A percentile compares a stretch with the other conserved stretches of the same genome.
Conservation (phyloP, 2,329 filamentous ascomycete genomes). For the Aaosphaeria pasadenensis region DNA sequence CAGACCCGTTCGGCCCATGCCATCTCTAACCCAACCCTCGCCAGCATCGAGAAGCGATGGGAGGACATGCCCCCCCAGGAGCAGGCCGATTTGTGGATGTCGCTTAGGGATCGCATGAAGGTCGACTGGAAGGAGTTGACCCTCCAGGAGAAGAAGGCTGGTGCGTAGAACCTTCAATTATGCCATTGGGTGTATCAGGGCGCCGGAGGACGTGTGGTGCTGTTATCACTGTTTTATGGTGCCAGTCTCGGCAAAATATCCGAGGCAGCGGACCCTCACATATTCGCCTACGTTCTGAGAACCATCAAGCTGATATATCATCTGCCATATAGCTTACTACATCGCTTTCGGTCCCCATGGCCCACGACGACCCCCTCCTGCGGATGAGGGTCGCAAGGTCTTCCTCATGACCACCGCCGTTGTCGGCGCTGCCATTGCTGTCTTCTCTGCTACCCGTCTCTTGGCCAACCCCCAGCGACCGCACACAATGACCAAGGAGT, state of each 20-base stretch:
- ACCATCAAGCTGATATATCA: constrained; percentile 16
- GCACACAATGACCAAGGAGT: constrained; percentile 92
- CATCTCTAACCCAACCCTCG: constrained; percentile 95
- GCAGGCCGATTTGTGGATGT: constrained; percentile 99
- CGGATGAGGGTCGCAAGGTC: constrained; percentile 80
- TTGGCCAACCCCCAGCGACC: constrained; percentile 66
- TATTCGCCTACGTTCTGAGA: constrained; percentile 8
- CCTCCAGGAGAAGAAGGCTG: constrained; percentile 96
- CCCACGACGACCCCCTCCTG: constrained; percentile 76
- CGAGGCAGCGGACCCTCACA: neutral
- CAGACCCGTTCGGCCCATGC: constrained; percentile 72
- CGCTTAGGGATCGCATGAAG: constrained; percentile 98
- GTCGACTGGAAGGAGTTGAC: constrained; percentile 94
- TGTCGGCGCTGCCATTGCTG: constrained; percentile 60
- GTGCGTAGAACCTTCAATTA: constrained; percentile 58
- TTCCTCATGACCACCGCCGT: constrained; percentile 69
- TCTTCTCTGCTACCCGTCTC: constrained; percentile 72
- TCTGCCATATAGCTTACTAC: constrained; percentile 80
- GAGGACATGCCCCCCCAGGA: constrained; percentile 96
- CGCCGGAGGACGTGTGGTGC: constrained; percentile 28
- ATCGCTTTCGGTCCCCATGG: constrained; percentile 97
- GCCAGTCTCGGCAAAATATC: neutral
- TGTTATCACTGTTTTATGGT: constrained; percentile 11
- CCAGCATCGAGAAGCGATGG: constrained; percentile 99
- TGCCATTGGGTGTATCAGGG: constrained; percentile 10